Base-by-base conservation (phyloP, 176 grass and related monocot genomes). In the Avena sativa region DNA sequence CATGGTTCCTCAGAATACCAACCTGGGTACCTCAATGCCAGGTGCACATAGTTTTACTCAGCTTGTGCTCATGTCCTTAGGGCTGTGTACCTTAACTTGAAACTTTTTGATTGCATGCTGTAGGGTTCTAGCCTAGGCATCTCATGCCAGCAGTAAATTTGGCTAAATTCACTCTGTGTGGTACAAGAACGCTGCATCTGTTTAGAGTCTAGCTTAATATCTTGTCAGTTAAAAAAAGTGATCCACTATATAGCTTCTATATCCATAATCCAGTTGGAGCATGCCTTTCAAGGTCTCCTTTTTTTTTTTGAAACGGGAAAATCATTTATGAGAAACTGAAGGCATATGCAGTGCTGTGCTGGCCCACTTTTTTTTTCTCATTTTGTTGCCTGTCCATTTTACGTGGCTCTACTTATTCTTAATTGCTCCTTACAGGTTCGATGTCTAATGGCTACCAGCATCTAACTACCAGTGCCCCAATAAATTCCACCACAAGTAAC, bases 361-460 rank as follows among this genome's bases (percentile, higher is more conserved):
- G 26, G 36, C 3, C 17, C 34, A 43, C 56, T 26, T 83, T 14
- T 86, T 43, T 30, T 62, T 72, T 23, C 40, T 66, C 44, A 17
- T 8, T 62, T 67, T 88, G 79, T 87, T 21, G 53, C 17, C 21
- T 17, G 21, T 51, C 62, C 62, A 53, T 56, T 73, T 72, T 85
- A 20, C 79, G 66, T 68, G 28, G 38, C 44, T 34, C 7, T 69
- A 60, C 59, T 91, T 46, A 89, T 34, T 81, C 40, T 85, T 71
- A 81, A 59, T 43, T 83, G 86, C 49, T 88, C 57, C 43, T 59
- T 81, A 73, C 86, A 94, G 92, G 92, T 80, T 49, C 91, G 19
- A 87, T 97, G 56, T 86, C 92, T 51, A 99, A 97, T 13, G 91
- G 92, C 17, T 97, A 93, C 91, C 90, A 91, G 23, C 90, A 91